Conservation (phyloP, 306 rosid species). For the Citrullus mucosospermus region DNA sequence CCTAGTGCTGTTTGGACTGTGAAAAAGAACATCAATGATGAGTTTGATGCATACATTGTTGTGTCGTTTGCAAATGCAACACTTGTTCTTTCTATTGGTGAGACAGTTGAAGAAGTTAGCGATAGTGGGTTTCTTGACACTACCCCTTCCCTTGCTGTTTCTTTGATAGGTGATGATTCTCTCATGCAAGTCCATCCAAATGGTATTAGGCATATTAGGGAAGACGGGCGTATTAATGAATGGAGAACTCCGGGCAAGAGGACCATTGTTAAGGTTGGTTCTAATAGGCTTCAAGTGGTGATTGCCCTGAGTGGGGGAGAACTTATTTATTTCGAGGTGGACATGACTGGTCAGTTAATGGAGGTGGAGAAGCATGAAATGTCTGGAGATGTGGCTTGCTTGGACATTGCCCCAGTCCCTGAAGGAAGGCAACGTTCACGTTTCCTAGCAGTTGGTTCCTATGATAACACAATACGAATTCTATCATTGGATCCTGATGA, state of each 20-base stretch:
- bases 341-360: constrained; percentile 86
- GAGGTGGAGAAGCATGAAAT: constrained; percentile 96
- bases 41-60: constrained; percentile 90
- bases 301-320: constrained; percentile 96
- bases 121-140: constrained; percentile 96
- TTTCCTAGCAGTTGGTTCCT: constrained; percentile 91
- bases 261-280: constrained; percentile 79
- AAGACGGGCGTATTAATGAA: constrained; percentile 90
- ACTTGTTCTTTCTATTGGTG: constrained; percentile 95
- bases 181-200: constrained; percentile 99
- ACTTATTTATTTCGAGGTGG: constrained; percentile 90
- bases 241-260: constrained; percentile 99
- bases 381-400: constrained; percentile 92
- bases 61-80: constrained; percentile 92
- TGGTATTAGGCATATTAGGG: constrained; percentile 99
- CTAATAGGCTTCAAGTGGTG: constrained; percentile 86
- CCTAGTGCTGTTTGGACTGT: constrained; percentile 99
- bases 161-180: constrained; percentile 96
- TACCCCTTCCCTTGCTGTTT: constrained; percentile 86
- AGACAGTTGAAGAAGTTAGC: constrained; percentile 94
- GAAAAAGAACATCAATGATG: constrained; percentile 79
- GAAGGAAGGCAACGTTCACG: constrained; percentile 95
- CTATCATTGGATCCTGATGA: constrained; percentile 93
- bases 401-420: constrained; percentile 92
- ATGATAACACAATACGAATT: constrained; percentile 77